Evolutionary conservation across 257 asterid genomes (phyloP).

Genomic region (Salvia hispanica): DNA sequence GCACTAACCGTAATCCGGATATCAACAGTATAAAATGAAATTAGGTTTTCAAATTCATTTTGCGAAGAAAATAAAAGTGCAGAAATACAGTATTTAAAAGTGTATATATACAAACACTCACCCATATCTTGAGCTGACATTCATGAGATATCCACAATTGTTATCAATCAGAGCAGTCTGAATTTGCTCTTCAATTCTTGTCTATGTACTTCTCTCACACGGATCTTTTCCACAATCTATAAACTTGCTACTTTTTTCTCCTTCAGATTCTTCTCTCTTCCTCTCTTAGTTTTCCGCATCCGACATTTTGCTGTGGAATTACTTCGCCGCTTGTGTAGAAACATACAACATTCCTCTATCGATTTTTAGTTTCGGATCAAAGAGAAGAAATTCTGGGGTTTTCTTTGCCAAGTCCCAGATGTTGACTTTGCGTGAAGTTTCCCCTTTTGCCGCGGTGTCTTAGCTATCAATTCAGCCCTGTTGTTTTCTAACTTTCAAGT

Average conservation of each 20-base stretch:
- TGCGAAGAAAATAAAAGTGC: neutral
- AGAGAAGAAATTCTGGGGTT: constrained; percentile 25
- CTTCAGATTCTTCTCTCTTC: constrained; percentile 24
- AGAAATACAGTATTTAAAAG: neutral
- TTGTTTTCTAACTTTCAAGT: constrained; percentile 25
- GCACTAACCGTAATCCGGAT: neutral
- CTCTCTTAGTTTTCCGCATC: neutral
- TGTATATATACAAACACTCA: neutral
- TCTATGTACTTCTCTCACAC: constrained; percentile 33
- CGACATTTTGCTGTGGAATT: constrained; percentile 24
- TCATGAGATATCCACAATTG: constrained; percentile 25
- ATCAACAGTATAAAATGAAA: neutral
- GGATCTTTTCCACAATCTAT: constrained; percentile 39
- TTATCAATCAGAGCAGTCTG: constrained; percentile 31
- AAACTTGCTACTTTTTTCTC: constrained; percentile 37
- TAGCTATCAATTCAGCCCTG: constrained; percentile 29
- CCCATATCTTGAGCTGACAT: constrained; percentile 27
- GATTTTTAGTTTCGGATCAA: constrained; percentile 15
- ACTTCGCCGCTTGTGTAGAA: neutral
- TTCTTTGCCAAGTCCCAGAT: constrained; percentile 30
- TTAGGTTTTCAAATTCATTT: constrained; percentile 14
- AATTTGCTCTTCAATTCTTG: constrained; percentile 31
- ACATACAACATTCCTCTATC: neutral
- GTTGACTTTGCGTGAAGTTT: constrained; percentile 38
- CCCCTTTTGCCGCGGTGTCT: constrained; percentile 23